A percentile compares a stretch with the other conserved stretches of the same genome.
Evolutionary conservation across 768 basidiomycete species (phyloP).

Genomic region (Tylopilus vinaceipallidus): DNA sequence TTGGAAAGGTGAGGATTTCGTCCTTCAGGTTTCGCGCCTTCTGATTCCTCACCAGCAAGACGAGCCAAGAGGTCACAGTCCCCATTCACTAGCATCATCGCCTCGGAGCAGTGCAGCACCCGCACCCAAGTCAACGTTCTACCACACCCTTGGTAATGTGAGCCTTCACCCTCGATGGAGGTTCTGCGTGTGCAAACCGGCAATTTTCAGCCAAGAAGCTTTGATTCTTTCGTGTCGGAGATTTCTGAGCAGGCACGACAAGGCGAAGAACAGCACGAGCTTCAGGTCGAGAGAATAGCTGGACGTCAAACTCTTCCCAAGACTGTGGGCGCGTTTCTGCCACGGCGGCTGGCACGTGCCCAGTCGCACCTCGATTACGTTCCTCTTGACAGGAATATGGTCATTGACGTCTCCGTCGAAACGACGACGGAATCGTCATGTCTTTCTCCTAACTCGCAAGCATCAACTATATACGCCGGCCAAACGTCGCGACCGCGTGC

Average conservation of each 20-base stretch:
- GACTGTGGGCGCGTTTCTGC: slow-evolving; percentile 41
- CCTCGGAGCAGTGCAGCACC: slow-evolving; percentile 40
- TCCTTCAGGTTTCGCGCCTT: neutral
- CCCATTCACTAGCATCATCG: slow-evolving; percentile 25
- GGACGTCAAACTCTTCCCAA: slow-evolving; percentile 43
- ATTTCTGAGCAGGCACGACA: slow-evolving; percentile 32
- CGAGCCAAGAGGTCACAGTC: slow-evolving; percentile 23
- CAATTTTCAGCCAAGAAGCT: slow-evolving; percentile 41
- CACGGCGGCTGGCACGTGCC: slow-evolving; percentile 45
- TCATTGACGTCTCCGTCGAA: slow-evolving; percentile 50
- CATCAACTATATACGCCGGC: slow-evolving; percentile 22
- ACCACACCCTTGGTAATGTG: slow-evolving; percentile 45
- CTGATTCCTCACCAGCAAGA: slow-evolving; percentile 16
- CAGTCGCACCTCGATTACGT: slow-evolving; percentile 39
- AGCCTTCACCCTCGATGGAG: slow-evolving; percentile 7
- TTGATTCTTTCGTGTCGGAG: slow-evolving; percentile 44
- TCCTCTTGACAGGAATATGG: slow-evolving; percentile 30
- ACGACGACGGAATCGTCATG: slow-evolving; percentile 31
- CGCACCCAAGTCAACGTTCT: slow-evolving; percentile 48
- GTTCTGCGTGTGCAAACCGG: slow-evolving; percentile 10
- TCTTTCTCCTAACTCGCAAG: neutral
- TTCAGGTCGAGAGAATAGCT: slow-evolving; percentile 46
- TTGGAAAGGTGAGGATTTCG: slow-evolving; percentile 50
- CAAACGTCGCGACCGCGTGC: slow-evolving; percentile 34
- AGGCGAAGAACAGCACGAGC: slow-evolving; percentile 46